A percentile compares a stretch with the other conserved stretches of the same genome.
Conservation (phyloP, 73 alveolate species). For the Tetrahymena thermophila region DNA sequence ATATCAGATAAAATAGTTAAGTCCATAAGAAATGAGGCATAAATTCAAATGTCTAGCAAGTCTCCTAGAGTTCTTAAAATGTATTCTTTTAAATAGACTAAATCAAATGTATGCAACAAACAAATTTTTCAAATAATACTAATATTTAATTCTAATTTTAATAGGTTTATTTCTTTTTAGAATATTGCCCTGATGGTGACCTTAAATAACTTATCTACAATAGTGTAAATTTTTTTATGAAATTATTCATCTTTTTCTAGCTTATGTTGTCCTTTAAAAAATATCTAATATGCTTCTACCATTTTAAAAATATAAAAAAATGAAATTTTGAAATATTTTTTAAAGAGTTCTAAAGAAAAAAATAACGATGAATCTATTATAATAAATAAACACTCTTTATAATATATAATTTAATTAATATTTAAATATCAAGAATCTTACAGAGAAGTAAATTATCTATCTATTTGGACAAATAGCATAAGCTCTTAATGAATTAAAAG, state of each 20-base stretch:
- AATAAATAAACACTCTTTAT: neutral
- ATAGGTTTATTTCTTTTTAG: neutral
- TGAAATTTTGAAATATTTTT: too few species aligned
- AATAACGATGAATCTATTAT: too few species aligned
- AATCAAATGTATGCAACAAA: neutral
- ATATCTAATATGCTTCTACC: too few species aligned
- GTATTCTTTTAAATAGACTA: neutral
- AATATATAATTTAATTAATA: neutral
- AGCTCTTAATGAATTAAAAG: conserved; percentile 20
- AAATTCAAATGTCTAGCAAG: neutral
- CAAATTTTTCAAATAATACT: neutral
- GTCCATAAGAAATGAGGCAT: neutral
- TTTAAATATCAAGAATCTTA: neutral
- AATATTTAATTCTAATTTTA: neutral
- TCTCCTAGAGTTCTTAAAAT: neutral
- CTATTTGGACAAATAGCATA: conserved; percentile 9
- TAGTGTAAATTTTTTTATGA: neutral
- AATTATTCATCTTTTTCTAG: neutral
- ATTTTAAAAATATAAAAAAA: too few species aligned
- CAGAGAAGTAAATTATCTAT: neutral
- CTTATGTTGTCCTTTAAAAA: too few species aligned
- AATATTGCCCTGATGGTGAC: neutral
- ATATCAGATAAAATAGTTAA: neutral
- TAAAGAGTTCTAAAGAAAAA: too few species aligned
- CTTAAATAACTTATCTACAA: neutral